Evolutionary conservation across 768 basidiomycete genomes (phyloP), one percentile per base, ranked within the genome.

Genomic region (Termitomyces sp.): DNA sequence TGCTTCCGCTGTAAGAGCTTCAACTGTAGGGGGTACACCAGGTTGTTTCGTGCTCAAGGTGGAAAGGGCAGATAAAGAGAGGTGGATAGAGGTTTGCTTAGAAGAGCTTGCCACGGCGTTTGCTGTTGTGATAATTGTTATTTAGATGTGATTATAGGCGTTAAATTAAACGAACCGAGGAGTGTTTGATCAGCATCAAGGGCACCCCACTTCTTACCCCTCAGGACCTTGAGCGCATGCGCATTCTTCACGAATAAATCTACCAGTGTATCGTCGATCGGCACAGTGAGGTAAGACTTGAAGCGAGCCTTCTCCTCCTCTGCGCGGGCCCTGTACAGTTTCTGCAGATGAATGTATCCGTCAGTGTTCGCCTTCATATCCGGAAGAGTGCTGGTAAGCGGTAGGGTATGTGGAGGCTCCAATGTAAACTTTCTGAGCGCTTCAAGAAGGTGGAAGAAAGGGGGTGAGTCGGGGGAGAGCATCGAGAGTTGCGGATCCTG

Each of bases 301-400:
- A 92, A 83, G 0, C 75, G 66, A 18, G 69, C 76, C 68, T 85
- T 89, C 70, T 95, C 92, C 55, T 84, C 81, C 39, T 85, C 84
- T 2, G 94, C 90, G 56, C 87, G 85, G 7, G 79, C 70, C 68
- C 91, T 92, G 78, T 96, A 99, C 60, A 98, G 71, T 45, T 81
- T 87, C 70, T 98, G 96, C 13, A 99, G 81, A 18, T 85, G 81
- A 52, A 97, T 88, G 70, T 98, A 98, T 58, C 82, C 81, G 22
- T 77, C 70, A 6, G 97, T 97, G 69, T 89, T 90, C 18, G 95
- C 88, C 70, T 96, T 96, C 93, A 99, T 98, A 75, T 99, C 96
- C 0, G 96, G 96, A 11, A 98, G 81, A 0, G 92, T 84, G 50
- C 91, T 84, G 3, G 89, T 88, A n/a, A 97, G 78, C 0, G 96